phyloP scores from a whole-genome alignment of 768 basidiomycete species.

The Galerina marginata region DNA sequence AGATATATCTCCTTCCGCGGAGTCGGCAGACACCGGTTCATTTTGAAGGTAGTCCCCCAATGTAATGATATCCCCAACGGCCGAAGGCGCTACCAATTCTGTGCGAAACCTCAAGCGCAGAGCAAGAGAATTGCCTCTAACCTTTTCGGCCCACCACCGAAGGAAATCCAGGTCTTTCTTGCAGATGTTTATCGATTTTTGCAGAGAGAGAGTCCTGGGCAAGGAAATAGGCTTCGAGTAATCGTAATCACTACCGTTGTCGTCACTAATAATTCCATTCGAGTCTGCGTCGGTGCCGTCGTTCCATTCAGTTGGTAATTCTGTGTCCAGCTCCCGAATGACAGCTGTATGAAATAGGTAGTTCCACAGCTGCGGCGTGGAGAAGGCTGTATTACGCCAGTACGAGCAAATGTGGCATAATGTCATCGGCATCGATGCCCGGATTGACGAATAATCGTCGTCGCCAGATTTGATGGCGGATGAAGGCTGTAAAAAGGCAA shows the following conservation, averaged over 20 bases:
- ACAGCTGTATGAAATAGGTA: background rate
- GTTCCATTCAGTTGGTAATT: no score
- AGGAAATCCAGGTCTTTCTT: background rate
- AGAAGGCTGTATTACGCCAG: conserved; percentile 1
- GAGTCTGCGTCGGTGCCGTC: no score
- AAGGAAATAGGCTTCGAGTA: no score
- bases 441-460: no score
- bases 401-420: background rate
- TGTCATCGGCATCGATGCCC: background rate
- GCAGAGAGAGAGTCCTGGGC: no score
- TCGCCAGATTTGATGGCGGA: background rate
- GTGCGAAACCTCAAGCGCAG: background rate
- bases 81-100: background rate
- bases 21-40: background rate
- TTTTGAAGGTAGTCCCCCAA: background rate
- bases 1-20: background rate
- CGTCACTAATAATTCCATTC: no score
- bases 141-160: background rate
- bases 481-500: background rate
- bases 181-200: background rate
- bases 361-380: conserved; percentile 1
- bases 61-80: background rate
- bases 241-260: no score
- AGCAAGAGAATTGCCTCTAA: background rate
- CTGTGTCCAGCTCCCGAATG: no score